phyloP scores from a whole-genome alignment of 2,329 filamentous ascomycete genomes.

The Cordyceps fumosorosea region DNA sequence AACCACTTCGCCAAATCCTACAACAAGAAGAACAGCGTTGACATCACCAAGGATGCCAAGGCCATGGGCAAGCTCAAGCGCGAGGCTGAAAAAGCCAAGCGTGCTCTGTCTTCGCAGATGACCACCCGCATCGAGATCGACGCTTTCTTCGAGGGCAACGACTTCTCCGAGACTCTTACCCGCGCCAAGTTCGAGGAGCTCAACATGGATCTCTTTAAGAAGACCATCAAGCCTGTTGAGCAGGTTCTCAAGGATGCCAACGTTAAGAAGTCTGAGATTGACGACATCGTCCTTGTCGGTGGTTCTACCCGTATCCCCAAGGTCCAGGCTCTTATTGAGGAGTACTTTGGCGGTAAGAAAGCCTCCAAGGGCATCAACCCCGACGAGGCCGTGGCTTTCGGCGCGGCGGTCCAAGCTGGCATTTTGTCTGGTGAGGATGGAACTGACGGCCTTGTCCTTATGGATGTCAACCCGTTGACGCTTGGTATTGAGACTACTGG shows the following conservation, averaged over 20 bases:
- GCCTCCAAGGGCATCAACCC: conserved; percentile 99
- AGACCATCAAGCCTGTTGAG: conserved; percentile 97
- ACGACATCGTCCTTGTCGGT: conserved; percentile 96
- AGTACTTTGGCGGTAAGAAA: conserved; percentile 94
- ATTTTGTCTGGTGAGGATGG: conserved; percentile 83
- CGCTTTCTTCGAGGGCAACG: conserved; percentile 91
- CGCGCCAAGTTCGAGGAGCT: conserved; percentile 99
- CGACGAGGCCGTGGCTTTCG: conserved; percentile 96
- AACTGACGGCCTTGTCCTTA: conserved; percentile 76
- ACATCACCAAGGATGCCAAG: conserved; percentile 91
- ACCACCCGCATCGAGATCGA: conserved; percentile 94
- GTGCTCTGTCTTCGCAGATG: conserved; percentile 91
- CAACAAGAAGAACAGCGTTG: conserved; percentile 96
- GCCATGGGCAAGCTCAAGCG: conserved; percentile 99
- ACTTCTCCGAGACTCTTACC: conserved; percentile 97
- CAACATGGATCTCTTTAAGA: conserved; percentile 99
- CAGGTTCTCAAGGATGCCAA: conserved; percentile 98
- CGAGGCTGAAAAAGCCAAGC: conserved; percentile 99
- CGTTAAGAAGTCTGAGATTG: conserved; percentile 88
- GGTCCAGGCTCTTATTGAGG: conserved; percentile 89
- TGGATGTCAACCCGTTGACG: conserved; percentile 95
- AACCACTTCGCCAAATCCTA: conserved; percentile 93
- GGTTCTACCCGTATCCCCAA: conserved; percentile 99
- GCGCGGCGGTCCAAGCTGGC: conserved; percentile 95
- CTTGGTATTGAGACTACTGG: conserved; percentile 97